Percentiles rank a stretch among this genome's conserved stretches.
Evolutionary conservation across 2,329 filamentous ascomycete species (phyloP).

Genomic region (Xylaria sp.): DNA sequence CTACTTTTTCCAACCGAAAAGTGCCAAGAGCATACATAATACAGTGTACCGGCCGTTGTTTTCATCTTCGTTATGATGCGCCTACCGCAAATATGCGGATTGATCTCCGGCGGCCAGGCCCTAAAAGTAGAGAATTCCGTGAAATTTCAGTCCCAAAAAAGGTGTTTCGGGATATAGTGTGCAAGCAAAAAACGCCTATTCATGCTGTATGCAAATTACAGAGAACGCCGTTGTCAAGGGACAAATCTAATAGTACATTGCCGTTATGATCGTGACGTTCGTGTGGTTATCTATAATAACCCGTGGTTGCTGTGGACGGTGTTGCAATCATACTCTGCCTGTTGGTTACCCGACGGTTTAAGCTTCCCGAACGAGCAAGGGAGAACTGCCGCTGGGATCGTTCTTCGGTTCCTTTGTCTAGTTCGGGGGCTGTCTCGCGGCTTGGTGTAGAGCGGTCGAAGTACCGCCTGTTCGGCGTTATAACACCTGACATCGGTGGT

Average conservation of each 20-base stretch:
- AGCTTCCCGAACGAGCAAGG: slow-evolving; percentile 59
- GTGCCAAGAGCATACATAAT: slow-evolving; percentile 11
- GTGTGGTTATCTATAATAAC: slow-evolving; percentile 57
- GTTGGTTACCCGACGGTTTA: slow-evolving; percentile 57
- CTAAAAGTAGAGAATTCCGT: slow-evolving; percentile 11
- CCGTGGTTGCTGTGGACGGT: slow-evolving; percentile 52
- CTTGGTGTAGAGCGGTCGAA: slow-evolving; percentile 59
- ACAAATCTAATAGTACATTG: slow-evolving; percentile 49
- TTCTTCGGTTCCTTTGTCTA: slow-evolving; percentile 56
- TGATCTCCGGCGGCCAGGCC: neutral
- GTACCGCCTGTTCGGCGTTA: slow-evolving; percentile 57
- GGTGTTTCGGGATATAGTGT: slow-evolving; percentile 35
- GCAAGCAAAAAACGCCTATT: slow-evolving; percentile 43
- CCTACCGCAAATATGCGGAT: slow-evolving; percentile 13
- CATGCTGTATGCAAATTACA: slow-evolving; percentile 42
- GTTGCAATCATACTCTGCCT: slow-evolving; percentile 58
- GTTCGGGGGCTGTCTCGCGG: slow-evolving; percentile 53
- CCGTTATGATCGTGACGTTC: slow-evolving; percentile 47
- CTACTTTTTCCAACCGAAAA: slow-evolving; percentile 32
- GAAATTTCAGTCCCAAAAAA: slow-evolving; percentile 22
- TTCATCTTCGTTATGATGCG: slow-evolving; percentile 4
- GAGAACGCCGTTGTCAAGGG: slow-evolving; percentile 40
- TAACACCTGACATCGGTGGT: slow-evolving; percentile 49
- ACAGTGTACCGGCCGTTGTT: slow-evolving; percentile 7
- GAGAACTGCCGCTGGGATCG: slow-evolving; percentile 59